These are phyloP conservation scores for Sonneratia alba DNA, from an alignment of 345 rosid species.

Conservation along the genomic window DNA sequence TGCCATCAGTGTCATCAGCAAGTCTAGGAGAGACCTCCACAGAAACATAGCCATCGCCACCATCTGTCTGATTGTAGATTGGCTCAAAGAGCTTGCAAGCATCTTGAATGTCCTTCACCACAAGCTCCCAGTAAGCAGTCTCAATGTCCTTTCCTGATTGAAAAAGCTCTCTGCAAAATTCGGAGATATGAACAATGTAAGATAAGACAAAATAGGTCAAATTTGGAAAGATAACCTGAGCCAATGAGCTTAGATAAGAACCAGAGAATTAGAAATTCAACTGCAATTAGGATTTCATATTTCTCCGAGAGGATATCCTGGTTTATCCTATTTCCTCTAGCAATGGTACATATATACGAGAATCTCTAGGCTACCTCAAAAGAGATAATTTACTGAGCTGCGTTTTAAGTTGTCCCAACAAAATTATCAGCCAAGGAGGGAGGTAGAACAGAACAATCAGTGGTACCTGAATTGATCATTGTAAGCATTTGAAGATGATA, in stretches of 20 bases:
- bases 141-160: conserved; percentile 88
- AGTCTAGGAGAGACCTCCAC: conserved; percentile 97
- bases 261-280: background rate
- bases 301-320: background rate
- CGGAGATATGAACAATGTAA: conserved; percentile 4
- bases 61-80: conserved; percentile 83
- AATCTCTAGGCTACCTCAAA: background rate
- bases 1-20: conserved; percentile 81
- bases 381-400: background rate
- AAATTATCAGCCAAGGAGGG: background rate
- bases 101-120: conserved; percentile 94
- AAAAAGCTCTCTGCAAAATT: conserved; percentile 60
- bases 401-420: background rate
- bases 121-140: conserved; percentile 93
- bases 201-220: background rate
- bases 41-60: conserved; percentile 90
- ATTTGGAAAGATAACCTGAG: background rate
- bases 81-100: conserved; percentile 96
- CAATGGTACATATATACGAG: background rate
- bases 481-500: conserved; percentile 90
- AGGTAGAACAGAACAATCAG: background rate
- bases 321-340: background rate
- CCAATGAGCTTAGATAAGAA: background rate
- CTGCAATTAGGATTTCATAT: background rate
- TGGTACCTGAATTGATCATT: conserved; percentile 87